Evolutionary conservation across 2,329 filamentous ascomycete genomes (phyloP).

Genomic region (Alternaria postmessia): DNA sequence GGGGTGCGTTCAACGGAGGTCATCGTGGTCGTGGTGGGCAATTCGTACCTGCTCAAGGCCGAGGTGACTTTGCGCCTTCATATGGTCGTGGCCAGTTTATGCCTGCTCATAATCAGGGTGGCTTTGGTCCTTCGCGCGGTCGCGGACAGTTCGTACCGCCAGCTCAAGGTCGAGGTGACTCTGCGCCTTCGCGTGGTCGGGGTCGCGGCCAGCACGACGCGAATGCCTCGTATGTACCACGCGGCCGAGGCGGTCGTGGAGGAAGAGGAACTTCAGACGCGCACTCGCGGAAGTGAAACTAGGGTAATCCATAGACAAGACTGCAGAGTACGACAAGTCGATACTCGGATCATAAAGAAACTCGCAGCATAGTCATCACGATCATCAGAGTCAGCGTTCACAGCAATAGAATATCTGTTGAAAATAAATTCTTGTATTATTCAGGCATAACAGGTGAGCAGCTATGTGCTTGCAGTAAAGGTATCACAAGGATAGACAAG

Average conservation of each 20-base stretch:
- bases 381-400: not conserved
- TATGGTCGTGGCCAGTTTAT: not conserved
- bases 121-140: not conserved
- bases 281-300: not conserved
- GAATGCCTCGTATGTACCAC: not conserved
- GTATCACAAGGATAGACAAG: constrained; percentile 1
- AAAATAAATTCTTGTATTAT: not conserved
- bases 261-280: not conserved
- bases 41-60: not conserved
- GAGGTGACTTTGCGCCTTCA: not conserved
- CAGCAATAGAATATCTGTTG: not conserved
- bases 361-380: not conserved
- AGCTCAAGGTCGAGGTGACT: constrained; percentile 1
- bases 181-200: not conserved
- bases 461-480: not conserved
- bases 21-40: constrained; percentile 1
- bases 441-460: not conserved
- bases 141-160: not conserved
- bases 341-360: not conserved
- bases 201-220: not conserved
- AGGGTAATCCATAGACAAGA: not conserved
- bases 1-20: not conserved
- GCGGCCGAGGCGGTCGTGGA: not conserved
- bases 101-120: not conserved
- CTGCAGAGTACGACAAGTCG: no score